phyloP scores from a whole-genome alignment of 139 green algal genomes.

The Chlamydomonas eustigma region DNA sequence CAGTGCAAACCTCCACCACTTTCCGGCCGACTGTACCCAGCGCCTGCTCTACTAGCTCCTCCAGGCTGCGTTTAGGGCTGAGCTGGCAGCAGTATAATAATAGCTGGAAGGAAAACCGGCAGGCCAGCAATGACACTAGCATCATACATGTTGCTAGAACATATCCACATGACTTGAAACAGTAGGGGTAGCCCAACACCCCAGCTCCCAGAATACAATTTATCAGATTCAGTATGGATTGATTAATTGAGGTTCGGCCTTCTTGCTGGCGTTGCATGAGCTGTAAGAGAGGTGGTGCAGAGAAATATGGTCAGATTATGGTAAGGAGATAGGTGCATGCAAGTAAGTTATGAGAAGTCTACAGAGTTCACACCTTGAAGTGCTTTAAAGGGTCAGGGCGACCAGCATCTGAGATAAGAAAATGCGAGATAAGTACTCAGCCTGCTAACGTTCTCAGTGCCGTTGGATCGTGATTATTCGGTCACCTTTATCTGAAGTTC shows the following conservation, averaged over 20 bases:
- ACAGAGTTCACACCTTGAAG: not conserved
- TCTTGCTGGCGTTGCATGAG: slow-evolving; percentile 10
- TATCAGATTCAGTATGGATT: slow-evolving; percentile 63
- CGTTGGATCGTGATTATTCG: not conserved
- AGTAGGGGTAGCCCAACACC: slow-evolving; percentile 61
- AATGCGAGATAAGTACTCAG: too few species aligned
- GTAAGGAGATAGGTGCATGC: not conserved
- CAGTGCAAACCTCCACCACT: slow-evolving; percentile 34
- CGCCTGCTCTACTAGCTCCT: slow-evolving; percentile 57
- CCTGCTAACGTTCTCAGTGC: too few species aligned
- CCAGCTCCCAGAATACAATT: slow-evolving; percentile 65
- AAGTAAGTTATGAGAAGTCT: not conserved
- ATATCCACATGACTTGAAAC: slow-evolving; percentile 49
- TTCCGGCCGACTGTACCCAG: slow-evolving; percentile 34
- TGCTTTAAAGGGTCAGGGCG: not conserved
- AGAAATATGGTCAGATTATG: not conserved
- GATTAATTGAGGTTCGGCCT: slow-evolving; percentile 17
- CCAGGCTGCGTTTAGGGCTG: slow-evolving; percentile 52
- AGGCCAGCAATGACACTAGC: slow-evolving; percentile 55
- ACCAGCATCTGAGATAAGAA: not conserved
- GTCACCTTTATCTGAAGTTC: not conserved
- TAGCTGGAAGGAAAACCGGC: slow-evolving; percentile 65
- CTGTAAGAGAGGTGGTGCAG: not conserved
- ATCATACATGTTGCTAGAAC: slow-evolving; percentile 63
- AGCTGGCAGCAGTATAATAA: slow-evolving; percentile 68